Percentiles rank a stretch among this genome's conserved stretches.
These are phyloP conservation scores for Platanus orientalis DNA, from an alignment of 164 flowering plant species.

Conservation along the genomic window DNA sequence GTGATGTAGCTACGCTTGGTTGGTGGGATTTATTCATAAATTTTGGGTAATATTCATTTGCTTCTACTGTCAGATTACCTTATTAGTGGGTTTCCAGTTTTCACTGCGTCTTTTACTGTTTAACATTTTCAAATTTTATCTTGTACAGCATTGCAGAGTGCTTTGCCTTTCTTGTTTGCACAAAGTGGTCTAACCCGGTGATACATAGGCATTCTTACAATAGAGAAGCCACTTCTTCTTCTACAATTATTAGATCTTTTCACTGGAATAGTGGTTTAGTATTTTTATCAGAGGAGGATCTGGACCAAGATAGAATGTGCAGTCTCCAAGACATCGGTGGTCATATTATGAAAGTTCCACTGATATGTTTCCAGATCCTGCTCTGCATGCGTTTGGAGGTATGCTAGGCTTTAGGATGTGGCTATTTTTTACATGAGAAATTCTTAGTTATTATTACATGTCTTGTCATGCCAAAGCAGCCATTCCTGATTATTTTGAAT, in stretches of 20 bases:
- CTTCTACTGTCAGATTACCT: background rate
- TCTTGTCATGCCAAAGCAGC: slow-evolving; percentile 2
- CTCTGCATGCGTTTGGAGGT: slow-evolving; percentile 94
- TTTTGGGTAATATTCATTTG: slow-evolving; percentile 53
- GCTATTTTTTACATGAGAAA: slow-evolving; percentile 1
- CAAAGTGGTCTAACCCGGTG: slow-evolving; percentile 87
- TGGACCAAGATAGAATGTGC: slow-evolving; percentile 45
- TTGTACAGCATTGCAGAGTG: slow-evolving; percentile 79
- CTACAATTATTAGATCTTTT: slow-evolving; percentile 50
- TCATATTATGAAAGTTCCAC: slow-evolving; percentile 84
- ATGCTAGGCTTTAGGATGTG: slow-evolving; percentile 3
- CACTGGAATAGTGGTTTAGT: slow-evolving; percentile 71
- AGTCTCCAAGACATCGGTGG: slow-evolving; percentile 80
- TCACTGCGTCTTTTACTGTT: background rate
- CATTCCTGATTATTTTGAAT: slow-evolving; percentile 12
- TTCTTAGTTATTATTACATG: background rate
- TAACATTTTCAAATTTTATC: background rate
- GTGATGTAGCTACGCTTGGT: slow-evolving; percentile 75
- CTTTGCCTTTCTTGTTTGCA: slow-evolving; percentile 93
- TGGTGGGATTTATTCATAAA: slow-evolving; percentile 97
- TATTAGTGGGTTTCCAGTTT: slow-evolving; percentile 4
- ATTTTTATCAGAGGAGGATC: slow-evolving; percentile 56
- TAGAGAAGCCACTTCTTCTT: slow-evolving; percentile 47
- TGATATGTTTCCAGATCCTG: slow-evolving; percentile 65
- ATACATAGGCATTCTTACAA: slow-evolving; percentile 55